Evolutionary conservation across 768 basidiomycete genomes (phyloP).

Genomic region (Suillus cothurnatus): DNA sequence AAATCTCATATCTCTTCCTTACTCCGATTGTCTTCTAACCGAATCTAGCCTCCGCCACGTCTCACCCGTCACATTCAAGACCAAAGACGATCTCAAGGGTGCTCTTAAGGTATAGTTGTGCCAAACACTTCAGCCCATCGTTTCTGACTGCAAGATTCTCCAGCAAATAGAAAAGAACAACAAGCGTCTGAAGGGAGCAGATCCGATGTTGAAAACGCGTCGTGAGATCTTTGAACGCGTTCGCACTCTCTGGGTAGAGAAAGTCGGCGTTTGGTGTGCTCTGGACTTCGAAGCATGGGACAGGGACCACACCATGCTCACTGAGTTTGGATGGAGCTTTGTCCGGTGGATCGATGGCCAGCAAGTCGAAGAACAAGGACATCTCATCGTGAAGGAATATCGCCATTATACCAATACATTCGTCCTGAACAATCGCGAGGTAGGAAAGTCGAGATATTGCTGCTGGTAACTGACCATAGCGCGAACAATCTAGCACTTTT

Average conservation of each 20-base stretch:
- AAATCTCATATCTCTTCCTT: constrained; percentile 68
- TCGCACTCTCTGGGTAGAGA: constrained; percentile 61
- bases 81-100: constrained; percentile 54
- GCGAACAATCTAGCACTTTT: constrained; percentile 51
- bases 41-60: constrained; percentile 57
- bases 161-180: constrained; percentile 82
- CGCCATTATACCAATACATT: constrained; percentile 60
- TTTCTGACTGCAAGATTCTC: constrained; percentile 2
- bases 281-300: constrained; percentile 90
- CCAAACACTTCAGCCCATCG: background rate
- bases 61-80: constrained; percentile 57
- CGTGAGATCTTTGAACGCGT: constrained; percentile 70
- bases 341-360: constrained; percentile 57
- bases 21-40: constrained; percentile 74
- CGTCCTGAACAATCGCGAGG: constrained; percentile 64
- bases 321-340: constrained; percentile 81
- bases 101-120: constrained; percentile 56
- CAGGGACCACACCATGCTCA: constrained; percentile 66
- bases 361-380: constrained; percentile 51
- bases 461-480: background rate
- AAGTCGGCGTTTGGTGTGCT: constrained; percentile 72
- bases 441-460: constrained; percentile 30
- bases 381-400: constrained; percentile 68
- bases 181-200: constrained; percentile 69
- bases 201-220: constrained; percentile 53